These are phyloP conservation scores for Hamamelis virginiana DNA, from an alignment of 164 flowering plant species.

Conservation along the genomic window DNA sequence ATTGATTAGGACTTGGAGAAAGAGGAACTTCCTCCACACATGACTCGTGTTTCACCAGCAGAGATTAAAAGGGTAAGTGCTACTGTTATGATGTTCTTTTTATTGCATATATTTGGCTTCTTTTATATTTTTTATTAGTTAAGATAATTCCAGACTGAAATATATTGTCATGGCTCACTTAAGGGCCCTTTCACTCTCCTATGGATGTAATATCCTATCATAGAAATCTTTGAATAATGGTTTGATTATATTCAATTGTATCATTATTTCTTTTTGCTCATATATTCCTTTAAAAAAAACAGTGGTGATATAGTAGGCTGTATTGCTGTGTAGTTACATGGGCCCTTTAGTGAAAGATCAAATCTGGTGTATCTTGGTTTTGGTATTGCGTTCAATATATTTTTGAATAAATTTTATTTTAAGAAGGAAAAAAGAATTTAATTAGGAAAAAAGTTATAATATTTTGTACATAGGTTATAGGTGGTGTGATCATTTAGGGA, in stretches of 20 bases:
- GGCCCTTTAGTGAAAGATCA: background rate
- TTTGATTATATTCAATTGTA: background rate
- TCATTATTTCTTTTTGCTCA: background rate
- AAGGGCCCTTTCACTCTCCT: background rate
- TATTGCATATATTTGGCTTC: background rate
- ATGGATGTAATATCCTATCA: background rate
- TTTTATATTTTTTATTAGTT: background rate
- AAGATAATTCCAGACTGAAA: background rate
- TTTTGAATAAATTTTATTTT: background rate
- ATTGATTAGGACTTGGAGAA: conserved; percentile 58
- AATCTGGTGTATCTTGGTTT: background rate
- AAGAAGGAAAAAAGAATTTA: background rate
- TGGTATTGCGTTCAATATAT: background rate
- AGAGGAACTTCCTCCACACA: conserved; percentile 82
- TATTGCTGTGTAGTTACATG: background rate
- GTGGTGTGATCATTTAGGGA: background rate
- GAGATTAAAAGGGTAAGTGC: conserved; percentile 71
- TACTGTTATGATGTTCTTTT: background rate
- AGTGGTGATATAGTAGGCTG: background rate
- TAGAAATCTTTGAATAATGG: background rate
- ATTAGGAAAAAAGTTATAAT: background rate
- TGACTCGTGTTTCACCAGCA: conserved; percentile 65
- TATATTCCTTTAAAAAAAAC: background rate
- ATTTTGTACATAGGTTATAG: background rate
- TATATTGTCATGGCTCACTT: background rate